Percentiles rank a stretch among this genome's conserved stretches.
Evolutionary conservation across 768 basidiomycete genomes (phyloP).

Genomic region (Suillus subaureus): DNA sequence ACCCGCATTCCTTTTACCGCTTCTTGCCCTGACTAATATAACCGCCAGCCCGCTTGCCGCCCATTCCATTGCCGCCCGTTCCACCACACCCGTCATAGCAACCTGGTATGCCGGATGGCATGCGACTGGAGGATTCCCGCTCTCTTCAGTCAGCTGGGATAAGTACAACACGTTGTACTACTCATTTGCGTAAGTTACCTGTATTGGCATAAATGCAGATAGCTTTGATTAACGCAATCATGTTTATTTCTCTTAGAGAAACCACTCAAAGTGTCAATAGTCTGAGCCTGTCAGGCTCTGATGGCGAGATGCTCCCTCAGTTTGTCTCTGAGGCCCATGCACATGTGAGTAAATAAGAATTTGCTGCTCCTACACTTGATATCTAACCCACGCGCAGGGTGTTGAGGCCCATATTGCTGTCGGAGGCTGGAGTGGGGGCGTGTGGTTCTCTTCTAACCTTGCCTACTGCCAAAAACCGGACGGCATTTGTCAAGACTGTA

Average conservation of each 20-base stretch:
- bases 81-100: constrained; percentile 39
- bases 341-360: constrained; percentile 28
- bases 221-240: background rate
- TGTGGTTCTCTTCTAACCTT: constrained; percentile 63
- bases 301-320: constrained; percentile 50
- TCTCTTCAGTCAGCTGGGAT: constrained; percentile 61
- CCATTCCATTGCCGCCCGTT: background rate
- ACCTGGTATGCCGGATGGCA: constrained; percentile 77
- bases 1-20: background rate
- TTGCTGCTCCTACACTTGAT: background rate
- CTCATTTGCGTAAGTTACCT: constrained; percentile 56
- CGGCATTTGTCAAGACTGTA: constrained; percentile 65
- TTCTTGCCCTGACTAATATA: constrained; percentile 2
- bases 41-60: background rate
- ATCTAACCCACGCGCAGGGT: constrained; percentile 34
- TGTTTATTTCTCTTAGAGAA: constrained; percentile 21
- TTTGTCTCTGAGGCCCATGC: constrained; percentile 53
- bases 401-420: constrained; percentile 61
- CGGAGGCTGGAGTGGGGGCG: constrained; percentile 72
- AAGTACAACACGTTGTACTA: constrained; percentile 75
- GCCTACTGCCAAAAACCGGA: constrained; percentile 57
- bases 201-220: background rate
- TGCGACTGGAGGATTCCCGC: constrained; percentile 49
- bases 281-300: constrained; percentile 42
- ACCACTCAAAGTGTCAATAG: constrained; percentile 36